Evolutionary conservation across 805 yeast species (phyloP).

Genomic region (Starmerella vaccinii): DNA sequence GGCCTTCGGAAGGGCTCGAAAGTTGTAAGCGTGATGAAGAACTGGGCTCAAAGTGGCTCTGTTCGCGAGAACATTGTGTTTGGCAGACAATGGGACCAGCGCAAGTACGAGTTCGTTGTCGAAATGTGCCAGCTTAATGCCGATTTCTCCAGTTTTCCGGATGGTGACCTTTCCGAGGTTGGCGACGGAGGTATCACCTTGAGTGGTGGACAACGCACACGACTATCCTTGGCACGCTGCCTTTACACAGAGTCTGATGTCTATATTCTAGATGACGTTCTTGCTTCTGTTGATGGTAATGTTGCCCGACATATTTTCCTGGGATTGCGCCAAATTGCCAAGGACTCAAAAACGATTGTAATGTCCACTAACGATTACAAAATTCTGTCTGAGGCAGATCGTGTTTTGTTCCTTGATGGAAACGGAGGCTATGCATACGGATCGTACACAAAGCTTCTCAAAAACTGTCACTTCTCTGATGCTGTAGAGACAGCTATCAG

Average conservation of each 20-base stretch:
- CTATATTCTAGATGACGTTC: conserved; percentile 77
- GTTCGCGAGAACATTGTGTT: conserved; percentile 67
- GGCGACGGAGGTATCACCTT: conserved; percentile 92
- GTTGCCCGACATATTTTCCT: conserved; percentile 73
- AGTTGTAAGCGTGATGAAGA: conserved; percentile 60
- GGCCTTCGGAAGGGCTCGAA: conserved; percentile 52
- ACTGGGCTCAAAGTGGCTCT: conserved; percentile 89
- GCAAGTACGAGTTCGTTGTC: conserved; percentile 45
- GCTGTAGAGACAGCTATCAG: not conserved
- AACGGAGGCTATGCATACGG: conserved; percentile 52
- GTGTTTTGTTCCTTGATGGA: conserved; percentile 51
- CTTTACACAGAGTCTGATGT: conserved; percentile 85
- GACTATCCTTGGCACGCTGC: conserved; percentile 84
- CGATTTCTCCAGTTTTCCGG: conserved; percentile 64
- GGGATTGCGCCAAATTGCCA: conserved; percentile 65
- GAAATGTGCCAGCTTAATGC: conserved; percentile 69
- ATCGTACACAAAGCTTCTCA: conserved; percentile 43
- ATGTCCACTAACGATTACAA: conserved; percentile 77
- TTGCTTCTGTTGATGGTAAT: conserved; percentile 91
- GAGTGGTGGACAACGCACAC: conserved; percentile 92
- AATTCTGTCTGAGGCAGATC: conserved; percentile 55
- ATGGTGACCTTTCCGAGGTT: conserved; percentile 79
- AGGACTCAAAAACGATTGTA: conserved; percentile 48
- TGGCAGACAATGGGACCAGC: conserved; percentile 73
- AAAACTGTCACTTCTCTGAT: conserved; percentile 1